Percentiles rank a stretch among this genome's conserved stretches.
phyloP scores from a whole-genome alignment of 2,329 filamentous ascomycete genomes.

The Sclerotinia spermophila region DNA sequence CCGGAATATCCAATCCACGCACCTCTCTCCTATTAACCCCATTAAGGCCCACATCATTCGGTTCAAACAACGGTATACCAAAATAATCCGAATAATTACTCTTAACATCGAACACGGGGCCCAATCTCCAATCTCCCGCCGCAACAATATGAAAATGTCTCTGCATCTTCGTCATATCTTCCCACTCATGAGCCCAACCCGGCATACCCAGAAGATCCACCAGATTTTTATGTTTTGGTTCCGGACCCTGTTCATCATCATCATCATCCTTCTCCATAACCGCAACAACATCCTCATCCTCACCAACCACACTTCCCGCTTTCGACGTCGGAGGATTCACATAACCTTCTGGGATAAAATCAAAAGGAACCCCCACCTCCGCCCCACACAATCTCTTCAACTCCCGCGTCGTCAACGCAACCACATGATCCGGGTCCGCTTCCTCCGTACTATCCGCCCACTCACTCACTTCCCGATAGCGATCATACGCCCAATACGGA shows the following conservation, averaged over 20 bases:
- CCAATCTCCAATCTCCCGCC: constrained; percentile 7
- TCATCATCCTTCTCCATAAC: neutral
- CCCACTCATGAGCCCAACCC: neutral
- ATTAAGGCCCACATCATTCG: neutral
- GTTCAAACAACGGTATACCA: constrained; percentile 11
- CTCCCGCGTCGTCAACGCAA: constrained; percentile 4
- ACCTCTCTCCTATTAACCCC: neutral
- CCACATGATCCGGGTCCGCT: constrained; percentile 5
- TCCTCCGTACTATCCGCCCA: constrained; percentile 7
- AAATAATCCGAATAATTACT: constrained; percentile 17
- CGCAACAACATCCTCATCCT: neutral
- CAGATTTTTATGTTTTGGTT: constrained; percentile 1
- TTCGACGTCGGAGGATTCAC: neutral
- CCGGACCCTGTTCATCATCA: neutral
- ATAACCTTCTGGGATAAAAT: constrained; percentile 11
- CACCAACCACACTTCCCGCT: neutral
- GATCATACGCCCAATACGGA: constrained; percentile 12
- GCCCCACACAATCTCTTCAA: constrained; percentile 6
- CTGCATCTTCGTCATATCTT: constrained; percentile 8
- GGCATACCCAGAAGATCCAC: neutral
- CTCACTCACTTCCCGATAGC: constrained; percentile 5
- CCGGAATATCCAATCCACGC: neutral
- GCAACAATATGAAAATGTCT: constrained; percentile 17
- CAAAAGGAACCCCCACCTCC: neutral
- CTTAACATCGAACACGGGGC: constrained; percentile 6